Percentiles rank a stretch among this genome's conserved stretches.
These are phyloP conservation scores for Colletotrichum endophyticum DNA, from an alignment of 2,329 filamentous ascomycete species.

Conservation along the genomic window DNA sequence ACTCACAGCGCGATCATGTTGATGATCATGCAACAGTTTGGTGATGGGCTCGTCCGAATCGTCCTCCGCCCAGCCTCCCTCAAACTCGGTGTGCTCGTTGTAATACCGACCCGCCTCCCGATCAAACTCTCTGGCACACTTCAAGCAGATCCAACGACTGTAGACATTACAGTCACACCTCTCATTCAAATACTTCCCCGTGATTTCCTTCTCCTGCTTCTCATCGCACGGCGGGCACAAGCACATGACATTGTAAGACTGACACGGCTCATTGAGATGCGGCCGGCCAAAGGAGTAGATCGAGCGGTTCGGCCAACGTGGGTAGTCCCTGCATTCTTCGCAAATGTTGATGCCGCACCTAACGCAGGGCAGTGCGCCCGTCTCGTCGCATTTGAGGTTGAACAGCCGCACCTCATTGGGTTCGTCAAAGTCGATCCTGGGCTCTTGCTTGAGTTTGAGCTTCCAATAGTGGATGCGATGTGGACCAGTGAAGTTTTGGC, in stretches of 20 bases:
- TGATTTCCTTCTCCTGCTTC: neutral
- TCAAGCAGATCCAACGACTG: slow-evolving; percentile 13
- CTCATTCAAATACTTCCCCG: neutral
- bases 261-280: neutral
- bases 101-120: neutral
- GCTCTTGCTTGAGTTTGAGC: neutral
- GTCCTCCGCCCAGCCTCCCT: neutral
- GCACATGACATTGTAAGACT: slow-evolving; percentile 9
- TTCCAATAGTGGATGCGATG: neutral
- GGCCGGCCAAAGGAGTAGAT: neutral
- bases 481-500: neutral
- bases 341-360: slow-evolving; percentile 11
- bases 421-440: neutral
- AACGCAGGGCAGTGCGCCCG: neutral
- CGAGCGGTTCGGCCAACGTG: neutral
- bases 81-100: neutral
- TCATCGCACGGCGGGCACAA: slow-evolving; percentile 10
- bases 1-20: neutral
- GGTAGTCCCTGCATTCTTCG: slow-evolving; percentile 15
- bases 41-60: neutral
- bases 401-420: slow-evolving; percentile 8
- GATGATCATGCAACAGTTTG: neutral
- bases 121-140: neutral
- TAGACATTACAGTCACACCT: slow-evolving; percentile 17
- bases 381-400: slow-evolving; percentile 5